Base-by-base conservation (phyloP, 2,329 filamentous ascomycete genomes). In the Colletotrichum sp. region DNA sequence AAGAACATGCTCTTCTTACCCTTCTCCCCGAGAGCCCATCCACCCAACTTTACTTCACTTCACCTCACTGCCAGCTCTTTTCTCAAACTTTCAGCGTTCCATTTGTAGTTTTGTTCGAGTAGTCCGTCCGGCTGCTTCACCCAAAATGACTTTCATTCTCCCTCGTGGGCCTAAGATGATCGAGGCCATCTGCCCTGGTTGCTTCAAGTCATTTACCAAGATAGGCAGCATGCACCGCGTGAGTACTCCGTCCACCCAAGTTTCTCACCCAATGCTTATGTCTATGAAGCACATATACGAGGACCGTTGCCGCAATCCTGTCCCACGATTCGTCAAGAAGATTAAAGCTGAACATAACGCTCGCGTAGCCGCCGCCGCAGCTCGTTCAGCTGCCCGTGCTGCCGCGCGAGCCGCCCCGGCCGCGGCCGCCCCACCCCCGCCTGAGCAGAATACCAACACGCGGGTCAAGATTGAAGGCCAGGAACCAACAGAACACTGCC, bases 201-300 rank as follows among this genome's bases (percentile, higher is more conserved):
- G 69, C 62, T 72, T 72, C 69, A 72, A 72, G 16, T 57, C 60
- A 3, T 72, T 72, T 16, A 72, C 69, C 39, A 72, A 72, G 32
- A 67, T 72, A 67, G 69, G 69, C n/a, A 67, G 62, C 24, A 72
- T 72, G 69, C 69, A 72, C 32, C 69, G 69, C 30, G 69, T 72
- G 24, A 72, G 69, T 59, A 10, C n/a, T 13, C 21, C 5, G 15
- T 21, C 28, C 30, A 21, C n/a, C 13, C 7, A 32, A 7, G 3
- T 8, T 30, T 4, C 30, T 13, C 18, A 6, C 10, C 12, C 21
- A 9, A 18, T 15, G 10, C 69, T 72, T 5, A 72, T 44, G n/a
- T 30, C 6, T 28, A 13, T 30, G 10, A 39, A 72, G 69, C 69
- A 72, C 18, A 66, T 67, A 21, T 72, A 72, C 52, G 69, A 72